Base-by-base conservation (phyloP, 2,329 filamentous ascomycete species). In the Penicillium sp. region DNA sequence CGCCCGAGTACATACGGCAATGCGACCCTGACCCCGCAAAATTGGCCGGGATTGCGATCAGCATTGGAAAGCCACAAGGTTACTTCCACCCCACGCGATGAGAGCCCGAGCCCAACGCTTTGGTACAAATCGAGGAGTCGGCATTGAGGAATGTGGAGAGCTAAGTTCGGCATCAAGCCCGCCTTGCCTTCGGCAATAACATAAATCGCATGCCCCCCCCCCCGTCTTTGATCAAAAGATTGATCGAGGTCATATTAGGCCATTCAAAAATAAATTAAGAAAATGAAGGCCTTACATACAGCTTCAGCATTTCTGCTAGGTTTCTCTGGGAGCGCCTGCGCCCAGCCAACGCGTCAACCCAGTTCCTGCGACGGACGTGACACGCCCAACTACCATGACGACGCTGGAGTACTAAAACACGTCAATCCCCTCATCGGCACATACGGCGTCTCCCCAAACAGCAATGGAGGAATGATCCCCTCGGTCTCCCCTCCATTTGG, bases 401-500 rank as follows among this genome's bases (percentile, higher is more conserved):
- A 58, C 43, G 48, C 51, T 1, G 58, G 60, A 1, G 58, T 64
- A 3, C 58, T 64, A 15, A 14, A 59, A 18, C 49, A 58, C 20
- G 63, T 64, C 37, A 61, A 66, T n/a, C 63, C 62, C 6, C 46
- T 58, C 4, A 63, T 66, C 18, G 63, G 63, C 2, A 66, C 62
- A 0, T 60, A 63, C 14, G 63, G 63, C 5, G 50, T 48, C 0
- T 55, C 55, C 3, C 62, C 62, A 8, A 57, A 66, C 44, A 56
- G 45, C n/a, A 66, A 66, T 27, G 63, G 63, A 3, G 63, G 63
- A 6, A 66, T 66, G 62, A 64, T 64, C 14, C 63, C 63, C 3
- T 66, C 63, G 4, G 57, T 66, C 26, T 53, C 58, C 15, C 59
- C 62, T 12, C 63, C 63, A 2, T 66, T 80, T 53, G 77, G 73